Evolutionary conservation across 1,139 yeast genomes (phyloP), one percentile per base, ranked within the genome.

Genomic region (Yamadazyma atmosphaerica): DNA sequence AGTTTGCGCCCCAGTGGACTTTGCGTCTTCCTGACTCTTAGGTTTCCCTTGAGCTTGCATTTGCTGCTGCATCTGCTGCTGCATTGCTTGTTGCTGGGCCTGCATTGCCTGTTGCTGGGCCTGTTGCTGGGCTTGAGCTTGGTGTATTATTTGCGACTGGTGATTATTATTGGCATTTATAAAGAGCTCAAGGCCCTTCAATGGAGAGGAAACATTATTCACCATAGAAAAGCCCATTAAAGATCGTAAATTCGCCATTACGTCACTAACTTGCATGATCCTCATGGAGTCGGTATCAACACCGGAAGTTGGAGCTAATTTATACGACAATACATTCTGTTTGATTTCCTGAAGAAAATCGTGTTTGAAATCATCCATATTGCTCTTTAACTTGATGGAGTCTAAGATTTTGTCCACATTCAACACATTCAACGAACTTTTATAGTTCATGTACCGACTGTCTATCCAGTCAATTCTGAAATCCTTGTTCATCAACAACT

Each of bases 401-500:
- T 40, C 38, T 35, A 38, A 40, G 12, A 38, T 11, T 16, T 44
- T 46, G 35, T 66, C 70, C 6, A 69, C 43, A 4, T 59, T 56
- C 14, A 46, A 41, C 34, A 52, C 41, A 21, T 61, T 51, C 2
- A 66, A 37, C 2, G 63, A 51, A 22, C 64, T 54, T 32, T 58
- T 63, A 45, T 64, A 66, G 32, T 51, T 54, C 43, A 48, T 40
- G 19, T 78, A 68, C 37, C 73, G 75, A 45, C 82, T 66, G 51
- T 86, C 95, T 36, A 85, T 58, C 81, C 86, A 83, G 50, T 86
- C 94, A 25, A 87, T 75, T 45, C 77, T 74, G 45, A 86, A 66
- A 39, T 74, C 77, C 29, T 82, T 65, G 51, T 79, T 81, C 66
- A 86, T 76, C 13, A 79, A 63, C 7, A 84, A 73, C 47, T 79